Conservation (phyloP, 495 filamentous ascomycete genomes). For the Aspergillus sclerotioniger region DNA sequence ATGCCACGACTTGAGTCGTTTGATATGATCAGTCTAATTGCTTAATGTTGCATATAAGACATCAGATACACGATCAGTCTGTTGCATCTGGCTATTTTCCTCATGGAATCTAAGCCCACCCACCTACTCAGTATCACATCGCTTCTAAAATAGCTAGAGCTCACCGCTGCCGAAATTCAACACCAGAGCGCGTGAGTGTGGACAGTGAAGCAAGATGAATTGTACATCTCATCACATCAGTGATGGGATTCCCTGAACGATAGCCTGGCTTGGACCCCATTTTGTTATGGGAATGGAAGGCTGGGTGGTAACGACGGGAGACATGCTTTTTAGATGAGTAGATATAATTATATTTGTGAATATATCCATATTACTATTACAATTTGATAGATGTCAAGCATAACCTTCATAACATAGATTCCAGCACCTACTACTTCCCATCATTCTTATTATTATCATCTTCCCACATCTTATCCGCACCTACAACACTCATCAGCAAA, state of each 20-base stretch:
- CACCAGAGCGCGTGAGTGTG: constrained; percentile 61
- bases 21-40: not conserved
- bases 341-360: too few relatives aligned
- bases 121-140: not conserved
- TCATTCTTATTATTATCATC: not conserved
- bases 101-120: not conserved
- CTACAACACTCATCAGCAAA: constrained; percentile 23
- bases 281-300: constrained; percentile 52
- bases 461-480: constrained; percentile 52
- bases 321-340: constrained; percentile 26
- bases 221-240: constrained; percentile 20
- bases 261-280: constrained; percentile 48
- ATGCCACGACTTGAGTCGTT: not conserved
- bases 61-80: too few relatives aligned
- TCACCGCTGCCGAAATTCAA: constrained; percentile 55
- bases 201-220: constrained; percentile 65
- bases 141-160: constrained; percentile 68
- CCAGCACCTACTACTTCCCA: too few relatives aligned
- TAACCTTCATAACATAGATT: not conserved
- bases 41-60: not conserved
- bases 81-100: not conserved
- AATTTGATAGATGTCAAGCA: too few relatives aligned
- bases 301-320: constrained; percentile 45
- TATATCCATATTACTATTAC: too few relatives aligned
- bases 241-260: constrained; percentile 39